phyloP scores from a whole-genome alignment of 2,329 filamentous ascomycete species.

The Aureobasidium musti region DNA sequence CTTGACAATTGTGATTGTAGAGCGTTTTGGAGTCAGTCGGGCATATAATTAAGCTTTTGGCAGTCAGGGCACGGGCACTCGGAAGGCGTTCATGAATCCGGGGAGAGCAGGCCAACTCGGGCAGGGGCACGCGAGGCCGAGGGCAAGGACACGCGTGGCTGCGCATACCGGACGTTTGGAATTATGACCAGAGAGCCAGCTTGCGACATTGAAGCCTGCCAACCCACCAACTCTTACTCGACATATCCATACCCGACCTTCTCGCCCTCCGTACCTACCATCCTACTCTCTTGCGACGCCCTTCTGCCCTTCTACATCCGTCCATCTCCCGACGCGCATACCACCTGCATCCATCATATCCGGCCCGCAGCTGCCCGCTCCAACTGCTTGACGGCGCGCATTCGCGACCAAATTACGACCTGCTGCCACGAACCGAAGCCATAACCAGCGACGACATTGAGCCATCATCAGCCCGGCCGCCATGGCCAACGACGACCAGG shows the following conservation, averaged over 20 bases:
- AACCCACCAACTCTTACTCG: background rate
- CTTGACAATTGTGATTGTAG: background rate
- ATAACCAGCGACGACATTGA: slow-evolving; percentile 8
- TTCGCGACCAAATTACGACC: background rate
- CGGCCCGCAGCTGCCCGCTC: background rate
- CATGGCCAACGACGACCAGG: slow-evolving; percentile 28
- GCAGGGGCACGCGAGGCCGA: slow-evolving; percentile 5
- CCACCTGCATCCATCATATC: background rate
- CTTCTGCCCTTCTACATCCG: background rate
- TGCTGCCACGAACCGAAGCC: background rate
- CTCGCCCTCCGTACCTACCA: background rate
- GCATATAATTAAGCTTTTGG: slow-evolving; percentile 20
- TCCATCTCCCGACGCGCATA: slow-evolving; percentile 5
- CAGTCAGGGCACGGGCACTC: background rate
- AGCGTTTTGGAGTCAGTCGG: background rate
- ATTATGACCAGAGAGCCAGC: slow-evolving; percentile 1
- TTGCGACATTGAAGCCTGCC: slow-evolving; percentile 21
- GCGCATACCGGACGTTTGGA: slow-evolving; percentile 9
- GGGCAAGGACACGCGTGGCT: slow-evolving; percentile 22
- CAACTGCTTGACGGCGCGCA: background rate
- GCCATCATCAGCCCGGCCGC: background rate
- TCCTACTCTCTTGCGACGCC: background rate
- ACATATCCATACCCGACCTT: background rate
- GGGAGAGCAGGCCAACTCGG: background rate
- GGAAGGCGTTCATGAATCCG: slow-evolving; percentile 1